Base-by-base conservation (phyloP, 2,329 filamentous ascomycete species). In the Sordariomycetes sp. region DNA sequence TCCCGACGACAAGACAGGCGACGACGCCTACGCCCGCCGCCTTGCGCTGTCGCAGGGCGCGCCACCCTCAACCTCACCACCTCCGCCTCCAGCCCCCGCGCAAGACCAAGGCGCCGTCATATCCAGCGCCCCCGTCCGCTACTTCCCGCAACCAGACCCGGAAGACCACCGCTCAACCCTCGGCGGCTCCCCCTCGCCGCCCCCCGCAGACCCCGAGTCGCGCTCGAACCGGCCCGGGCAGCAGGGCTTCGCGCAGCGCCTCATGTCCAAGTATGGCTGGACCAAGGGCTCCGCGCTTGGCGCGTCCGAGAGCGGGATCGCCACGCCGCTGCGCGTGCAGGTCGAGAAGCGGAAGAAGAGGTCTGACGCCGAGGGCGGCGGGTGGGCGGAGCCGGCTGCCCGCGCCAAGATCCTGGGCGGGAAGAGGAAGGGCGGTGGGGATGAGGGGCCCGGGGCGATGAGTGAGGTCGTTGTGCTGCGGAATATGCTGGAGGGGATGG, bases 181-280 rank as follows among this genome's bases (percentile, higher is more conserved):
- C 43, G 72, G 80, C 63, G 69, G 80, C 52, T 76, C 80, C 63
- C 72, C 74, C 60, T 68, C 74, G 52, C 61, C 79, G 40, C 59
- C 63, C 62, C 40, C 74, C 71, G 71, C 74, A 63, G 70, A 72
- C 40, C 66, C 68, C 14, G 69, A 76, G 59, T 71, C 77, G 35
- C 81, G 82, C 43, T 86, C 86, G 50, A 50, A 50, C 46, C 83
- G 86, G 2, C 90, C 91, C 0, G 90, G 90, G 18, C 89, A 96
- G 70, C 82, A 85, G 62, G 89, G 87, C 56, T 96, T 96, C 70
- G 94, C 90, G 0, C 83, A 91, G 63, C 87, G 91, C 37, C 81
- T 97, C 59, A 90, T 99, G 84, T 82, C 84, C 61, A 97, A 97
- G 69, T 94, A 96, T 73, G 94, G 94, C 58, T 97, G 92, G 89